Conservation (phyloP, 202 grass and related monocot species). For the Zizania palustris region DNA sequence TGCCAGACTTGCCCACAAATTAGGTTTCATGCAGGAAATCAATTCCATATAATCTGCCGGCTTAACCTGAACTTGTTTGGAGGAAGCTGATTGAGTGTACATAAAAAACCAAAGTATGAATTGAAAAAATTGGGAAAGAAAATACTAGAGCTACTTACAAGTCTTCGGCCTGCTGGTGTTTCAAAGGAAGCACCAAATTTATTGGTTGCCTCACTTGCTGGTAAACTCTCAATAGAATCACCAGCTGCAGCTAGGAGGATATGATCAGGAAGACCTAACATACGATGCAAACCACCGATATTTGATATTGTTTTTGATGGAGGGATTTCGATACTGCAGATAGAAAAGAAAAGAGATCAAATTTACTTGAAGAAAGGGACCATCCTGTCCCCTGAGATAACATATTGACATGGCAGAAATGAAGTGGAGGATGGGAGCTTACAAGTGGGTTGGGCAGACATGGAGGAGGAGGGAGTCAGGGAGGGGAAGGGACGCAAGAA, state of each 20-base stretch:
- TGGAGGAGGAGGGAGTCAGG: slow-evolving; percentile 81
- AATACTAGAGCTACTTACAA: slow-evolving; percentile 52
- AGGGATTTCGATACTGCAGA: slow-evolving; percentile 71
- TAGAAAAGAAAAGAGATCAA: slow-evolving; percentile 22
- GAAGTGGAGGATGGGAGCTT: slow-evolving; percentile 23
- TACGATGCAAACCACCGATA: slow-evolving; percentile 70
- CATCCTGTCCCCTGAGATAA: not conserved
- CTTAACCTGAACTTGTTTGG: slow-evolving; percentile 60
- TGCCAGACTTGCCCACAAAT: slow-evolving; percentile 85
- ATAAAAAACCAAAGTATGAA: slow-evolving; percentile 35
- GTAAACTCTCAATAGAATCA: slow-evolving; percentile 82
- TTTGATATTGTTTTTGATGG: slow-evolving; percentile 63
- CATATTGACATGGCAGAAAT: not conserved
- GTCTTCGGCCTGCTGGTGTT: slow-evolving; percentile 73
- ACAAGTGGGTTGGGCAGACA: slow-evolving; percentile 92
- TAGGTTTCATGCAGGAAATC: slow-evolving; percentile 74
- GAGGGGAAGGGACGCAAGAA: slow-evolving; percentile 62
- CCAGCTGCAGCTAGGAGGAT: slow-evolving; percentile 74
- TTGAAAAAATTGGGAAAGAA: slow-evolving; percentile 28
- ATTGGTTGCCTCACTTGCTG: slow-evolving; percentile 66
- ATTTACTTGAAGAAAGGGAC: slow-evolving; percentile 19
- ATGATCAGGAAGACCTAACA: slow-evolving; percentile 72
- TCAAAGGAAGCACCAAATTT: slow-evolving; percentile 89
- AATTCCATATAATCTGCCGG: slow-evolving; percentile 85
- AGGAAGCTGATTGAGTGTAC: not conserved